phyloP scores from a whole-genome alignment of 805 yeast genomes.

The Teunomyces gatunensis region DNA sequence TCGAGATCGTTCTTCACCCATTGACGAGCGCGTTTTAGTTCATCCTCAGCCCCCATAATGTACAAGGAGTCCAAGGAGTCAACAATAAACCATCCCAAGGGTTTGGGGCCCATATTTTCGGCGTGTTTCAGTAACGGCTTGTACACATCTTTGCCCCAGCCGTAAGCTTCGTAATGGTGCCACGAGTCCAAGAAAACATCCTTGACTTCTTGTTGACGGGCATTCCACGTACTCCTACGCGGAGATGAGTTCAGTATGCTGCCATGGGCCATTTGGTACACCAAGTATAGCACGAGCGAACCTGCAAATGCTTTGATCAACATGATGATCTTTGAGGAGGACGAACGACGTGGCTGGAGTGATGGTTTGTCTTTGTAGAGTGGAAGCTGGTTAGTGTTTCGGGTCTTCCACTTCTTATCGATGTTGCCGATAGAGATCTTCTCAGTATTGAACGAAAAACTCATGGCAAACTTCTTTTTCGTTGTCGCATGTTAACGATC shows the following conservation, averaged over 20 bases:
- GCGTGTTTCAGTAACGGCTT: constrained; percentile 63
- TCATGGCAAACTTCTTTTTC: constrained; percentile 4
- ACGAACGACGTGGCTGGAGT: constrained; percentile 3
- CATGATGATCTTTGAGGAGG: constrained; percentile 26
- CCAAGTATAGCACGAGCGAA: constrained; percentile 39
- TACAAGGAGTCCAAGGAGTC: constrained; percentile 82
- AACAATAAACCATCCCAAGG: constrained; percentile 91
- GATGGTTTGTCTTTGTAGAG: constrained; percentile 35
- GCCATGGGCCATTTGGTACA: constrained; percentile 25
- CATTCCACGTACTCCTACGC: constrained; percentile 37
- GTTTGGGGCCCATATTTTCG: constrained; percentile 72
- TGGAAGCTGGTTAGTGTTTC: constrained; percentile 21
- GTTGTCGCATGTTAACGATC: background rate
- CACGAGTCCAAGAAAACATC: constrained; percentile 73
- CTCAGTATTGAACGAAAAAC: constrained; percentile 10
- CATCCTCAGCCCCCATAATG: constrained; percentile 68
- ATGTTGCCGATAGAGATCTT: constrained; percentile 9
- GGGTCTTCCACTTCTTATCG: constrained; percentile 20
- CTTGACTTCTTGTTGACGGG: constrained; percentile 56
- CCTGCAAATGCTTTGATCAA: constrained; percentile 42
- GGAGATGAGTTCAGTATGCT: constrained; percentile 4
- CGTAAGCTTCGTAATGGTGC: constrained; percentile 70
- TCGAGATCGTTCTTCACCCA: constrained; percentile 74
- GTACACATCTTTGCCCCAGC: constrained; percentile 83
- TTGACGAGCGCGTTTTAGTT: constrained; percentile 57